Evolutionary conservation across 2,329 filamentous ascomycete species (phyloP).

Genomic region (Grosmannia penicillata): DNA sequence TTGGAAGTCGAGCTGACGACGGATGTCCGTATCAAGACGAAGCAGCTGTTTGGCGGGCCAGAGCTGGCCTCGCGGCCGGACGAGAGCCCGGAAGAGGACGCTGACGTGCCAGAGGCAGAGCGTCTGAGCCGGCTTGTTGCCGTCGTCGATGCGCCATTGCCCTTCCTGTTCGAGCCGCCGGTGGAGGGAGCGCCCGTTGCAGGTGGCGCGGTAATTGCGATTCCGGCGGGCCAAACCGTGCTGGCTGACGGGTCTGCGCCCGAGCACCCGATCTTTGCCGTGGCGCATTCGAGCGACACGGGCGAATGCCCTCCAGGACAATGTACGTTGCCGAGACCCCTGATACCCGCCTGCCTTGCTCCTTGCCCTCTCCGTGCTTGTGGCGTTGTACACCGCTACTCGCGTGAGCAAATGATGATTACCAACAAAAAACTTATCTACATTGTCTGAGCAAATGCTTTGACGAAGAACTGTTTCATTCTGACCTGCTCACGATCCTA

Average conservation of each 20-base stretch:
- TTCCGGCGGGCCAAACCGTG: slow-evolving; percentile 44
- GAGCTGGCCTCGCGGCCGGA: neutral
- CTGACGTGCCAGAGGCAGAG: neutral
- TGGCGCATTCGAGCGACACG: slow-evolving; percentile 77
- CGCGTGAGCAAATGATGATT: slow-evolving; percentile 61
- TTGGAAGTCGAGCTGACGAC: slow-evolving; percentile 39
- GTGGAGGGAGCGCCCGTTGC: slow-evolving; percentile 65
- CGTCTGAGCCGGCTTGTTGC: slow-evolving; percentile 48
- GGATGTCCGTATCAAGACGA: slow-evolving; percentile 40
- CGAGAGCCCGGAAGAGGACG: neutral
- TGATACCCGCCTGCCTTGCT: neutral
- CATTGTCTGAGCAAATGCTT: slow-evolving; percentile 84
- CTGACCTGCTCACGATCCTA: slow-evolving; percentile 12
- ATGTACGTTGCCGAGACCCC: slow-evolving; percentile 62
- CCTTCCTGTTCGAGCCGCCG: slow-evolving; percentile 50
- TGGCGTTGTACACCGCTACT: too few species aligned
- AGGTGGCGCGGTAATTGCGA: slow-evolving; percentile 55
- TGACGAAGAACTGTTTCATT: slow-evolving; percentile 54
- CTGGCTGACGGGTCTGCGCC: slow-evolving; percentile 22
- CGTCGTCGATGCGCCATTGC: slow-evolving; percentile 52
- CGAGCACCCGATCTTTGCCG: slow-evolving; percentile 36
- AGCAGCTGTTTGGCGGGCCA: slow-evolving; percentile 10
- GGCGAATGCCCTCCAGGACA: slow-evolving; percentile 81
- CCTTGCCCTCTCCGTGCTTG: neutral
- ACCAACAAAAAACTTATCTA: slow-evolving; percentile 95